Conservation (phyloP, 441 rosid genomes). For the Adansonia gregorii region DNA sequence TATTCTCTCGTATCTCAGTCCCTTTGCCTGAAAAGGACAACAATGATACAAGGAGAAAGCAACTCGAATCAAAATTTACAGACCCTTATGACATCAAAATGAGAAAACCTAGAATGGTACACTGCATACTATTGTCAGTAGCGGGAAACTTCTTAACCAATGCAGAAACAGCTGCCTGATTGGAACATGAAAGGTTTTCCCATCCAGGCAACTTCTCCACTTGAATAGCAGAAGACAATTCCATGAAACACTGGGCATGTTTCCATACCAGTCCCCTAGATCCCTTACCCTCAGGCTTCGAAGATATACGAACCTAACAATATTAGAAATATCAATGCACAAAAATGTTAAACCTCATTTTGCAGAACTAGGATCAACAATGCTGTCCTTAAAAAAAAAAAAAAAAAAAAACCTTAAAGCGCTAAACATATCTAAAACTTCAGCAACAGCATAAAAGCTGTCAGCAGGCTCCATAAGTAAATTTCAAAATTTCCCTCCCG, state of each 20-base stretch:
- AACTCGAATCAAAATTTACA: conserved; percentile 20
- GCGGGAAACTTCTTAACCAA: conserved; percentile 54
- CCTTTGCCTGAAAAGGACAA: conserved; percentile 38
- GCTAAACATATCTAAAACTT: neutral
- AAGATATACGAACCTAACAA: conserved; percentile 72
- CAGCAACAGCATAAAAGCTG: neutral
- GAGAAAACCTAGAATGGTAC: conserved; percentile 10
- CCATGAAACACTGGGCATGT: conserved; percentile 76
- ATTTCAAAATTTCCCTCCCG: neutral
- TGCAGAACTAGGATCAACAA: conserved; percentile 14
- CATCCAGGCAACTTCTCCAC: conserved; percentile 79
- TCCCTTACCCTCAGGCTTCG: conserved; percentile 76
- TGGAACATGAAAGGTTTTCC: conserved; percentile 66
- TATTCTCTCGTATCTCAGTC: conserved; percentile 37
- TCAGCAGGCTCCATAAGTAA: neutral
- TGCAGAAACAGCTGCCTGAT: conserved; percentile 55
- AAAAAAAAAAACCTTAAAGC: neutral
- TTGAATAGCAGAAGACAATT: conserved; percentile 52
- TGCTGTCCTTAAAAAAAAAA: neutral
- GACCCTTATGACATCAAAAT: neutral
- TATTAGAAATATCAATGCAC: conserved; percentile 10
- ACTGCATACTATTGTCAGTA: conserved; percentile 52
- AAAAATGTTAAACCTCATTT: conserved; percentile 14
- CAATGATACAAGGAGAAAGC: conserved; percentile 30
- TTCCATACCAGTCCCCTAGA: conserved; percentile 81